These are phyloP conservation scores for Cryptococcus sp. DNA, from an alignment of 1,284 basidiomycete genomes.

Conservation along the genomic window DNA sequence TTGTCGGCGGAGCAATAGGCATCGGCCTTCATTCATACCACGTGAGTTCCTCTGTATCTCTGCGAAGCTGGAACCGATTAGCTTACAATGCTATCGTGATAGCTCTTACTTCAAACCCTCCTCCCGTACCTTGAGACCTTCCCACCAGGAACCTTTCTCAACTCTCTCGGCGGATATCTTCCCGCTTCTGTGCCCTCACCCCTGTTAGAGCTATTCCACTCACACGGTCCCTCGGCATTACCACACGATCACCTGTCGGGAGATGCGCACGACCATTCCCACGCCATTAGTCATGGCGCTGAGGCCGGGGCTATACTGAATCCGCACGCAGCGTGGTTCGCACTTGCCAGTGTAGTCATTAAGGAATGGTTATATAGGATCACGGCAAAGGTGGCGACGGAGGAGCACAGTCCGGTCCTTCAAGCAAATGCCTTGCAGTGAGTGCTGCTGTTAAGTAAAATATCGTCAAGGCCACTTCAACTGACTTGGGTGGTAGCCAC, in stretches of 20 bases:
- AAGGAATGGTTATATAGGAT: conserved; percentile 93
- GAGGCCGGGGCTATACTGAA: conserved; percentile 61
- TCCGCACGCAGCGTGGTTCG: conserved; percentile 96
- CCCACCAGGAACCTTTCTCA: conserved; percentile 44
- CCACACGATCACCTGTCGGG: conserved; percentile 63
- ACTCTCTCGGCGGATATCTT: conserved; percentile 40
- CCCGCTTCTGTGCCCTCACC: conserved; percentile 50
- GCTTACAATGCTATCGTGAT: neutral
- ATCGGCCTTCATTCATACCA: conserved; percentile 90
- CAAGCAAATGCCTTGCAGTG: conserved; percentile 77
- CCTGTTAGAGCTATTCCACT: conserved; percentile 52
- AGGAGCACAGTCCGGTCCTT: conserved; percentile 86
- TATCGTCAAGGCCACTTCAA: neutral
- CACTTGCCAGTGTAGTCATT: conserved; percentile 70
- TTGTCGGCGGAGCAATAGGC: conserved; percentile 80
- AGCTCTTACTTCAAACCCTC: conserved; percentile 50
- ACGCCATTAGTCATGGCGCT: conserved; percentile 23
- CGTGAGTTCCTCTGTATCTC: conserved; percentile 24
- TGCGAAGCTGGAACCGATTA: too few species aligned
- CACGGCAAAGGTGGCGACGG: conserved; percentile 82
- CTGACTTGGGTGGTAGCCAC: conserved; percentile 62
- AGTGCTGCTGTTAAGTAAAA: conserved; percentile 17
- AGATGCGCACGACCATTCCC: conserved; percentile 41
- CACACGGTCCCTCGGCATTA: conserved; percentile 52
- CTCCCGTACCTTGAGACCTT: conserved; percentile 53